Evolutionary conservation across 1,284 basidiomycete genomes (phyloP).

Genomic region (Pascua guehoae): DNA sequence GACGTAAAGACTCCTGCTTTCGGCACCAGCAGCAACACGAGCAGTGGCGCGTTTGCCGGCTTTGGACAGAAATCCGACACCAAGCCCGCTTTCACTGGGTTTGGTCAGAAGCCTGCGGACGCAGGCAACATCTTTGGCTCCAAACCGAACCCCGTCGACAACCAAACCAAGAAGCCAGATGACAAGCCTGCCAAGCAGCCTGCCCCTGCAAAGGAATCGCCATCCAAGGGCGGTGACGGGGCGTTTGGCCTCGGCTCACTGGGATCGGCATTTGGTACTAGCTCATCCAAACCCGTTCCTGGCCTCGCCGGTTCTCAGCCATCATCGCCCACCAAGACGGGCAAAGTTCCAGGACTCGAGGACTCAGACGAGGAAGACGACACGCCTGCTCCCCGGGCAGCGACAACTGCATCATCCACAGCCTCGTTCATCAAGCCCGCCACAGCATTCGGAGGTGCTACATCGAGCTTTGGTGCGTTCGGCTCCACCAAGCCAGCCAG

Average conservation of each 20-base stretch:
- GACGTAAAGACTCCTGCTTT: neutral
- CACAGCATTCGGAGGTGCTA: conserved; percentile 33
- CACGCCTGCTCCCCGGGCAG: conserved; percentile 13
- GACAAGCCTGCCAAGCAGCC: neutral
- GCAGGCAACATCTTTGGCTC: neutral
- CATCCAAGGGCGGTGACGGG: conserved; percentile 12
- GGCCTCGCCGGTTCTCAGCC: conserved; percentile 37
- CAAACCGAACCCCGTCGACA: neutral
- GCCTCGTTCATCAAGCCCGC: conserved; percentile 42
- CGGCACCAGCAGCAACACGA: conserved; percentile 1
- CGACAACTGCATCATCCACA: conserved; percentile 11
- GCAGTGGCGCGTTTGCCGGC: conserved; percentile 11
- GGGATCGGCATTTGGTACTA: conserved; percentile 21
- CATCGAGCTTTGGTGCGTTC: conserved; percentile 28
- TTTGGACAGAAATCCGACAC: conserved; percentile 14
- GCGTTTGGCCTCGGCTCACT: conserved; percentile 39
- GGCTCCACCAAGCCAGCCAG: conserved; percentile 11
- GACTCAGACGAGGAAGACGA: conserved; percentile 17
- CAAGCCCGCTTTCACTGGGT: conserved; percentile 18
- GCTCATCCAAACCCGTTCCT: conserved; percentile 18
- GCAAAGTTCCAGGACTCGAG: conserved; percentile 16
- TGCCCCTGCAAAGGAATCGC: neutral
- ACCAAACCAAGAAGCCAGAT: neutral
- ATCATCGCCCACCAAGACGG: conserved; percentile 19
- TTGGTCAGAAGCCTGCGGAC: conserved; percentile 13